Conservation (phyloP, 1,284 basidiomycete genomes). For the Marasmius fiardii region DNA sequence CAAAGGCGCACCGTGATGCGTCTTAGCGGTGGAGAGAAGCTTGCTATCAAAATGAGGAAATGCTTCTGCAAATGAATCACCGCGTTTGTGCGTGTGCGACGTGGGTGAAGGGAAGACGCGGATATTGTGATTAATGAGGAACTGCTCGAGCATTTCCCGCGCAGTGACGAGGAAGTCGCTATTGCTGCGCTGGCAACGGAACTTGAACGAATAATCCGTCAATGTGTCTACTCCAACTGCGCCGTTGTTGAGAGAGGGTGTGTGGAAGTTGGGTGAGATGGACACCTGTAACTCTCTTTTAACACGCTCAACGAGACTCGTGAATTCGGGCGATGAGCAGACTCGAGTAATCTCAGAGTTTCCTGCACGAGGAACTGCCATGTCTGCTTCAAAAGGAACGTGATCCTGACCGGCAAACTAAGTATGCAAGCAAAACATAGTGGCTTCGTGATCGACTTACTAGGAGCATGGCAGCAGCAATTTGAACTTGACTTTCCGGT, state of each 20-base stretch:
- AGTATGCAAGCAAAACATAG: conserved; percentile 4
- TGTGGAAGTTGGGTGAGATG: conserved; percentile 74
- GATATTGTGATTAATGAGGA: conserved; percentile 80
- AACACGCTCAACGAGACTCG: conserved; percentile 80
- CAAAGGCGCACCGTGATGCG: conserved; percentile 56
- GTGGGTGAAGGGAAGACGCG: conserved; percentile 76
- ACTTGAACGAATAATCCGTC: conserved; percentile 90
- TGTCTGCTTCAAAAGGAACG: conserved; percentile 96
- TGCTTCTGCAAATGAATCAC: conserved; percentile 91
- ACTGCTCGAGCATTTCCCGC: conserved; percentile 91
- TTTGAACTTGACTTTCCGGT: conserved; percentile 95
- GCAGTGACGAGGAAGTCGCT: conserved; percentile 90
- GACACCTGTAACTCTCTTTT: conserved; percentile 94
- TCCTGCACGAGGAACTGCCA: conserved; percentile 75
- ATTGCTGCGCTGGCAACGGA: conserved; percentile 92
- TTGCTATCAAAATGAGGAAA: conserved; percentile 98
- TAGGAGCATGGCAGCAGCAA: conserved; percentile 94
- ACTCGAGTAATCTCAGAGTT: conserved; percentile 76
- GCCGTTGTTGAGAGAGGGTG: conserved; percentile 33
- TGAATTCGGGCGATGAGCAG: conserved; percentile 78
- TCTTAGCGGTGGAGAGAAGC: conserved; percentile 75
- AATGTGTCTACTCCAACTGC: conserved; percentile 42
- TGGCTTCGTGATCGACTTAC: conserved; percentile 38
- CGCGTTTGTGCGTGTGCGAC: conserved; percentile 72
- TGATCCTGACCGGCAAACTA: conserved; percentile 65